Conservation (phyloP, 805 yeast genomes). For the Starmerella apis region DNA sequence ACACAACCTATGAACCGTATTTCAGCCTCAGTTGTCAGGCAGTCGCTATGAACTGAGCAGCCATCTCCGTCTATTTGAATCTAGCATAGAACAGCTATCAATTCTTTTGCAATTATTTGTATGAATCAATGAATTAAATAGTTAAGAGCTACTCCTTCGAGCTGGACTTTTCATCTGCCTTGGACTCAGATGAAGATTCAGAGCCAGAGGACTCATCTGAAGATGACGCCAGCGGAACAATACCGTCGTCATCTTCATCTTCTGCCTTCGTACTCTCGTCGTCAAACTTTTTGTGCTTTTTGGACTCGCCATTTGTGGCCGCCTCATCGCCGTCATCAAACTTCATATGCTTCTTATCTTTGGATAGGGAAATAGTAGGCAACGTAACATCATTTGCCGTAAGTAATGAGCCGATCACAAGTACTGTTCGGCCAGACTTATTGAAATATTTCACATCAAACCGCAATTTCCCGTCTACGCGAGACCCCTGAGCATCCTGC, state of each 20-base stretch:
- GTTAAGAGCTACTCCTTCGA: background rate
- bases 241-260: constrained; percentile 9
- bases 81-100: no score
- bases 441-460: constrained; percentile 59
- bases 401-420: constrained; percentile 67
- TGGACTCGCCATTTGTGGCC: background rate
- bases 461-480: constrained; percentile 70
- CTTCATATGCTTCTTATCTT: constrained; percentile 10
- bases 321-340: constrained; percentile 6
- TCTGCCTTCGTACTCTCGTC: constrained; percentile 4
- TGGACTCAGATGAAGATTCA: background rate
- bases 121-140: background rate
- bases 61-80: no score
- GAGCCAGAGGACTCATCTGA: constrained; percentile 18
- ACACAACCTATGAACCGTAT: no score
- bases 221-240: constrained; percentile 23
- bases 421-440: constrained; percentile 63
- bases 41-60: no score
- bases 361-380: constrained; percentile 11
- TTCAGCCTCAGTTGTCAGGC: no score
- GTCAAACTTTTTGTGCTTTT: constrained; percentile 4
- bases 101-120: no score
- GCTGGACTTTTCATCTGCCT: constrained; percentile 1
- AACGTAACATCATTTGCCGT: constrained; percentile 21
- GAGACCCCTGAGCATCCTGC: constrained; percentile 64